Base-by-base conservation (phyloP, 1,139 yeast genomes). In the Martiniozyma asiatica region DNA sequence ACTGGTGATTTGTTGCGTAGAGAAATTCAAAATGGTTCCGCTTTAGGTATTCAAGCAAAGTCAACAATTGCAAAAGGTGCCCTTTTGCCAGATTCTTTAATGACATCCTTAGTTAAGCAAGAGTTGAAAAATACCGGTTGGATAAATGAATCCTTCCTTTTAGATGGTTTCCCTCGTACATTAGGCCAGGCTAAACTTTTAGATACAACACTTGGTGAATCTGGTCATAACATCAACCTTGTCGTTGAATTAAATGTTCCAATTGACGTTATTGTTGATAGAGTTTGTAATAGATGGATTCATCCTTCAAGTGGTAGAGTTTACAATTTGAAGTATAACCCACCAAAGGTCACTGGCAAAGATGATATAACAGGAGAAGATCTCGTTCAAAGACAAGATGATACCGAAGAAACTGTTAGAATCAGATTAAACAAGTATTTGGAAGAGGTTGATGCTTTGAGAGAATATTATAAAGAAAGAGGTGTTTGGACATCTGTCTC, bases 121-220 rank as follows among this genome's bases (percentile, higher is more conserved):
- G 76, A 78, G 37, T 53, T 82, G 35, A 33, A 43, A 11, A 36
- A 44, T 8, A 47, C 56, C 14, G 48, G 57, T 4, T 73, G 79
- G 72, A 58, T 77, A 26, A 35, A 53, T 4, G 43, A 73, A 2
- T 59, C 73, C 9, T 85, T 94, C 85, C 58, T 87, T 19, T 60
- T 87, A 32, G 97, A 87, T 50, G 97, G 97, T 27, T 87, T 85
- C 48, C 97, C 97, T 3, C 61, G 97, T 37, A 87, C 92, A 0
- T 51, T 59, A 15, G 56, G 56, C 3, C 97, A 87, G 53, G 96
- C 95, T 0, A 47, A 53, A 20, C 63, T 63, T 6, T 58, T 87
- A 26, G 72, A 73, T 34, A 39, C 47, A 13, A 63, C 65, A 8
- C 58, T 85, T 29, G 39, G 39, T 1, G 41, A 54, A 8, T 39